Percentiles rank a stretch among this genome's conserved stretches.
Evolutionary conservation across 2,329 filamentous ascomycete species (phyloP).

Genomic region (Tolypocladium tundrense): DNA sequence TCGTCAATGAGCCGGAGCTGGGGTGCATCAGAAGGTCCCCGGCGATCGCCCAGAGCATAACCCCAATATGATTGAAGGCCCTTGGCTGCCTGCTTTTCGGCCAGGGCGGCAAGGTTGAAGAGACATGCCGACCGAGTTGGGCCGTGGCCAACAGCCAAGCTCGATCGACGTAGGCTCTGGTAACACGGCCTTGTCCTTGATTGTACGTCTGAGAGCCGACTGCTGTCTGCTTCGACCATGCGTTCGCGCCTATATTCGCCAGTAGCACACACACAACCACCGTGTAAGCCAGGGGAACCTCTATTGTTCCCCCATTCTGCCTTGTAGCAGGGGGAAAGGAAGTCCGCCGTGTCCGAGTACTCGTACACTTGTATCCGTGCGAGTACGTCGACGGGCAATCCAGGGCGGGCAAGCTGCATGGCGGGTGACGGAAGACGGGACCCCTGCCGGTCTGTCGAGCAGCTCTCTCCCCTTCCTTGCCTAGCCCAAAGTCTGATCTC

Average conservation of each 20-base stretch:
- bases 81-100: neutral
- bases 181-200: neutral
- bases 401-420: neutral
- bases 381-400: neutral
- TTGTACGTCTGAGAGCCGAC: neutral
- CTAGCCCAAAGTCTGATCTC: neutral
- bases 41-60: conserved; percentile 1
- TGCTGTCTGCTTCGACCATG: neutral
- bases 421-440: neutral
- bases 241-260: neutral
- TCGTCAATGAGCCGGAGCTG: conserved; percentile 4
- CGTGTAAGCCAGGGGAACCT: neutral
- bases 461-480: neutral
- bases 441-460: neutral
- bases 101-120: neutral
- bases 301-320: neutral
- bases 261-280: neutral
- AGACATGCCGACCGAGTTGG: neutral
- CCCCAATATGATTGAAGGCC: neutral
- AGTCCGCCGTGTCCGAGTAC: neutral
- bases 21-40: conserved; percentile 3
- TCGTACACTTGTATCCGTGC: neutral
- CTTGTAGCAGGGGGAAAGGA: neutral
- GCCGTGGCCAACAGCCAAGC: neutral
- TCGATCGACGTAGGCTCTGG: neutral